These are phyloP conservation scores for Solanum chiquidenum DNA, from an alignment of 257 asterid genomes.

Conservation along the genomic window DNA sequence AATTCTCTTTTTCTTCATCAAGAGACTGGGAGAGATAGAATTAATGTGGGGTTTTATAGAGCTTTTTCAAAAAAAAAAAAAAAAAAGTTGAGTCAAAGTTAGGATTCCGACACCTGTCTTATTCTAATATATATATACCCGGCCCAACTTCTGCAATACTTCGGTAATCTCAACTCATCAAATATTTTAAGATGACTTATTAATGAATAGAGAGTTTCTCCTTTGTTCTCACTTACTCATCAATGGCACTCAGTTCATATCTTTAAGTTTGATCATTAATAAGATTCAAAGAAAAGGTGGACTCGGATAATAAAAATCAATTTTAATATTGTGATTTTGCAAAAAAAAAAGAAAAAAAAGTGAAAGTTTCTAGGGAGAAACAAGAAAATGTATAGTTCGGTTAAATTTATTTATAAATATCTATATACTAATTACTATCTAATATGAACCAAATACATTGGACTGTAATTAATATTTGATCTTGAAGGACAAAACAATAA, in stretches of 20 bases:
- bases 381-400: neutral
- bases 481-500: neutral
- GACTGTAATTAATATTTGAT: neutral
- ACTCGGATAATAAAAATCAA: too few species aligned
- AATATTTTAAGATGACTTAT: slow-evolving; percentile 6
- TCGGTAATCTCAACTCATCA: slow-evolving; percentile 43
- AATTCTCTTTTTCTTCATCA: neutral
- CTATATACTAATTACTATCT: too few species aligned
- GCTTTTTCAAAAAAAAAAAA: neutral
- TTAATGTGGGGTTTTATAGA: slow-evolving; percentile 39
- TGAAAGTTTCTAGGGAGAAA: neutral
- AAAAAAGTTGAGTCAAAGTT: slow-evolving; percentile 49
- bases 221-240: too few species aligned
- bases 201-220: too few species aligned
- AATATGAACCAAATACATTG: neutral
- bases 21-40: slow-evolving; percentile 8
- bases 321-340: too few species aligned
- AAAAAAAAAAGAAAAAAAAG: too few species aligned
- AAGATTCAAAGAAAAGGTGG: too few species aligned
- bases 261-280: too few species aligned
- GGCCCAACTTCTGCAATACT: slow-evolving; percentile 26
- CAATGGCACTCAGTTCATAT: too few species aligned
- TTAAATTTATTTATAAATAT: too few species aligned
- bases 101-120: slow-evolving; percentile 40
- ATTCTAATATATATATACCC: neutral